phyloP scores from a whole-genome alignment of 441 rosid genomes.

The Bocquillonia castaneifolia region DNA sequence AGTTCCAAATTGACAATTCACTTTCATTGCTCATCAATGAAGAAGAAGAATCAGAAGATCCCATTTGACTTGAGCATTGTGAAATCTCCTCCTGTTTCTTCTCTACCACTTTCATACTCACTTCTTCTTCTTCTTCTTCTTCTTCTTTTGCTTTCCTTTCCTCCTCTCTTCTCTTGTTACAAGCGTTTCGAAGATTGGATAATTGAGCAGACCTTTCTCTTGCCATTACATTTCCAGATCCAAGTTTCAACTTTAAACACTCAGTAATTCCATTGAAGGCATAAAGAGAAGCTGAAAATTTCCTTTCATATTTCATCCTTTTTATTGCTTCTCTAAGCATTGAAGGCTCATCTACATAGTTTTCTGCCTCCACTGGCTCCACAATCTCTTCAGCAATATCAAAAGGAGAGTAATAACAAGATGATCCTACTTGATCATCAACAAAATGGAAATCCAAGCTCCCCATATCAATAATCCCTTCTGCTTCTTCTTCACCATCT shows the following conservation, averaged over 20 bases:
- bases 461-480: slow-evolving; percentile 20
- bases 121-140: slow-evolving; percentile 22
- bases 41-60: slow-evolving; percentile 15
- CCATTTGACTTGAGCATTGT: slow-evolving; percentile 23
- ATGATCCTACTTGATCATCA: slow-evolving; percentile 32
- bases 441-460: slow-evolving; percentile 44
- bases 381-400: slow-evolving; percentile 51
- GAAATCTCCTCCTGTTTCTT: slow-evolving; percentile 25
- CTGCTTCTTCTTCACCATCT: slow-evolving; percentile 16
- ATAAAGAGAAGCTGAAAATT: slow-evolving; percentile 59
- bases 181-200: slow-evolving; percentile 33
- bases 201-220: slow-evolving; percentile 31
- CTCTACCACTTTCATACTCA: slow-evolving; percentile 11
- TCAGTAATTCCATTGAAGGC: slow-evolving; percentile 62
- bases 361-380: slow-evolving; percentile 36
- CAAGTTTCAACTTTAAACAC: slow-evolving; percentile 45
- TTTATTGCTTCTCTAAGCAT: slow-evolving; percentile 44
- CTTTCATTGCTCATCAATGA: slow-evolving; percentile 34
- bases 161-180: slow-evolving; percentile 29
- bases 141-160: slow-evolving; percentile 24
- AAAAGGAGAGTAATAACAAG: slow-evolving; percentile 45
- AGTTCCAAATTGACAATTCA: slow-evolving; percentile 52
- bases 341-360: slow-evolving; percentile 38
- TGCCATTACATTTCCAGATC: slow-evolving; percentile 23
- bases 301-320: slow-evolving; percentile 58